A percentile compares a stretch with the other conserved stretches of the same genome.
Evolutionary conservation across 2,329 filamentous ascomycete species (phyloP).

Genomic region (Capronia epimyces): DNA sequence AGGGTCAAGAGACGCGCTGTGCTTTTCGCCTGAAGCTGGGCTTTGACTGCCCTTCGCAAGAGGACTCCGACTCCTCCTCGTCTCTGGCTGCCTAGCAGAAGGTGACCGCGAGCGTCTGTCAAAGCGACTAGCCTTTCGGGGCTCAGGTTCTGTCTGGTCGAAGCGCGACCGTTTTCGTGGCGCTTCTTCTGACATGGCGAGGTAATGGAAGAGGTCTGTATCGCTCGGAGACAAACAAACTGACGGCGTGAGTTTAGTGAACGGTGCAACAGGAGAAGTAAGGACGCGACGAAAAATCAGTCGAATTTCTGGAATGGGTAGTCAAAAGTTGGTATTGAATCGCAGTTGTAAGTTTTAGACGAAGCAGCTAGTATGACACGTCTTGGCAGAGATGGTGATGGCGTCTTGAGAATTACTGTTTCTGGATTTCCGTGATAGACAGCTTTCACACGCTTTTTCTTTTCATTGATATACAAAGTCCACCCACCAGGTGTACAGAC

Average conservation of each 20-base stretch:
- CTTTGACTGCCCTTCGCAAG: constrained; percentile 51
- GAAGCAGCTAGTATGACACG: too few relatives aligned
- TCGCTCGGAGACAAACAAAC: not conserved
- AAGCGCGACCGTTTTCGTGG: constrained; percentile 77
- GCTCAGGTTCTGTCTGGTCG: constrained; percentile 81
- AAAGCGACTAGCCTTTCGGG: constrained; percentile 71
- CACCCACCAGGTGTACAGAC: too few relatives aligned
- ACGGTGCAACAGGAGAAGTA: not conserved
- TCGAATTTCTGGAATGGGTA: too few relatives aligned
- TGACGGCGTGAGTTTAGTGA: not conserved
- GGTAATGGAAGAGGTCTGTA: not conserved
- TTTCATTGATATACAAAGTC: too few relatives aligned
- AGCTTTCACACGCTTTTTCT: too few relatives aligned
- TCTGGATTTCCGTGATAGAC: too few relatives aligned
- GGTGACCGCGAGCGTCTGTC: constrained; percentile 89
- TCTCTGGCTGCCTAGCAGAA: constrained; percentile 59
- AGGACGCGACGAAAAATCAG: too few relatives aligned
- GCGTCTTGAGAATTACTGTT: too few relatives aligned
- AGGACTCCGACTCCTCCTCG: constrained; percentile 75
- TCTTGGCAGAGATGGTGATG: too few relatives aligned
- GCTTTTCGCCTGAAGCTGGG: constrained; percentile 40
- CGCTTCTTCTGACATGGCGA: constrained; percentile 27
- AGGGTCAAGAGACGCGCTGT: constrained; percentile 57
- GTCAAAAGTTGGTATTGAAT: not conserved
- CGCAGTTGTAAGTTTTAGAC: not conserved